Conservation (phyloP, 139 green algal species). For the Chlorella ohadii region DNA sequence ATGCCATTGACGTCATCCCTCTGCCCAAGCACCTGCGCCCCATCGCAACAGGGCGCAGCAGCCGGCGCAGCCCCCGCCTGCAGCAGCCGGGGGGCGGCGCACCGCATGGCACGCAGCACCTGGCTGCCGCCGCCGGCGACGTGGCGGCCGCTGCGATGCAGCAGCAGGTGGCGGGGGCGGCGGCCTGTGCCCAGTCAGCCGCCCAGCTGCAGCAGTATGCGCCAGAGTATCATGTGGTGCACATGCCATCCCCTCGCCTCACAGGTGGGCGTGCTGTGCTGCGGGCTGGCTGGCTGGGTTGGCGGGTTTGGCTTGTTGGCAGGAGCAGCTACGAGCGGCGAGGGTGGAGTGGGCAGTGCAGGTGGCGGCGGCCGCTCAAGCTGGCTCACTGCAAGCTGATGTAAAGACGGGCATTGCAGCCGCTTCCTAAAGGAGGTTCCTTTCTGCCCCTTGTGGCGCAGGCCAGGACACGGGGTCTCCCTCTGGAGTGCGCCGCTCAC, state of each 20-base stretch:
- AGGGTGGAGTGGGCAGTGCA: too few species aligned
- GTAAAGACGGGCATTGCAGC: too few species aligned
- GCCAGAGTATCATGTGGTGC: conserved; percentile 21
- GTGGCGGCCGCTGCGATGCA: neutral
- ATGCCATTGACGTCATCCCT: neutral
- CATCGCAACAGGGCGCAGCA: neutral
- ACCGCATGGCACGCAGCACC: too few species aligned
- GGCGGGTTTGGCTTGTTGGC: too few species aligned
- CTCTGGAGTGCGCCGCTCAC: conserved; percentile 3
- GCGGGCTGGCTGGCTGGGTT: neutral
- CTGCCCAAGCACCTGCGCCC: conserved; percentile 8
- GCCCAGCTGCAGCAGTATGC: conserved; percentile 1
- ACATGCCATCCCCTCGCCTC: conserved; percentile 14
- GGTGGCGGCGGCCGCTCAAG: too few species aligned
- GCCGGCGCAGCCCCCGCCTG: neutral
- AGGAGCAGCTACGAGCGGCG: too few species aligned
- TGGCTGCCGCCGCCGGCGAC: neutral
- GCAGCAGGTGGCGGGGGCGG: neutral
- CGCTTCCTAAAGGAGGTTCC: too few species aligned
- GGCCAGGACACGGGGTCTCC: conserved; percentile 31
- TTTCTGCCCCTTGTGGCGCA: neutral
- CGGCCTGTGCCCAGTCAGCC: neutral
- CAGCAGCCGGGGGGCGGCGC: neutral
- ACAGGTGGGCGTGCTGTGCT: neutral
- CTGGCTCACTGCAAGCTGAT: too few species aligned